A percentile compares a stretch with the other conserved stretches of the same genome.
Evolutionary conservation across 805 yeast genomes (phyloP).

Genomic region (Kregervanrija delftensis): DNA sequence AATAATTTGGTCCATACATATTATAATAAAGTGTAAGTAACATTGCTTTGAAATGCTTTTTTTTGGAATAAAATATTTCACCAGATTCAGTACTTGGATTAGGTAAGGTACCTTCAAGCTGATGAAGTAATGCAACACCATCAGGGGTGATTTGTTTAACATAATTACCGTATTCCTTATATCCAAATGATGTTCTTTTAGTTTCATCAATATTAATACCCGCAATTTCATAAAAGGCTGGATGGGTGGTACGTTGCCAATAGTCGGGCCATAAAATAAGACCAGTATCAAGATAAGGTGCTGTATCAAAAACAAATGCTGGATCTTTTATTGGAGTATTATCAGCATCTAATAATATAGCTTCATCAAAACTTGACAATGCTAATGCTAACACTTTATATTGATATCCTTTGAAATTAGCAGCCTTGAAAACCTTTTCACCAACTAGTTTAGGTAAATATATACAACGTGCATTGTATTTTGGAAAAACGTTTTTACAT

Average conservation of each 20-base stretch:
- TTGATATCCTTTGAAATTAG: slow-evolving; percentile 14
- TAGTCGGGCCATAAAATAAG: slow-evolving; percentile 66
- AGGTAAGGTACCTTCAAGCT: slow-evolving; percentile 53
- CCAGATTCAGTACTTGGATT: slow-evolving; percentile 64
- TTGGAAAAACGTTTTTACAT: slow-evolving; percentile 56
- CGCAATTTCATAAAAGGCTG: slow-evolving; percentile 39
- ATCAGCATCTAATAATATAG: slow-evolving; percentile 37
- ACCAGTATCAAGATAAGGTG: slow-evolving; percentile 44
- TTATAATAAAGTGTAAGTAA: slow-evolving; percentile 55
- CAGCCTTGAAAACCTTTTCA: slow-evolving; percentile 43
- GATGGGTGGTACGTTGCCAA: slow-evolving; percentile 61
- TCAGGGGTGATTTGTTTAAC: slow-evolving; percentile 45
- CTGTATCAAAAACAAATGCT: slow-evolving; percentile 22
- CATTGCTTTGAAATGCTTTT: slow-evolving; percentile 45
- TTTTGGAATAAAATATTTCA: slow-evolving; percentile 24
- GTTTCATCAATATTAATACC: slow-evolving; percentile 14
- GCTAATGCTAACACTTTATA: slow-evolving; percentile 26
- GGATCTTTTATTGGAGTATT: slow-evolving; percentile 33
- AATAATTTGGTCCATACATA: slow-evolving; percentile 50
- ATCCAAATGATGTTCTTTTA: slow-evolving; percentile 5
- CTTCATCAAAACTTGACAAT: slow-evolving; percentile 36
- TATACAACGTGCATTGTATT: slow-evolving; percentile 57
- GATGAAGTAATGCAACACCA: slow-evolving; percentile 43
- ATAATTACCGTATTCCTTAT: slow-evolving; percentile 2
- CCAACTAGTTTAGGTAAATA: slow-evolving; percentile 55